Evolutionary conservation across 1,284 basidiomycete species (phyloP), one percentile per base, ranked within the genome.

Genomic region (Anthracocystis walkeri): DNA sequence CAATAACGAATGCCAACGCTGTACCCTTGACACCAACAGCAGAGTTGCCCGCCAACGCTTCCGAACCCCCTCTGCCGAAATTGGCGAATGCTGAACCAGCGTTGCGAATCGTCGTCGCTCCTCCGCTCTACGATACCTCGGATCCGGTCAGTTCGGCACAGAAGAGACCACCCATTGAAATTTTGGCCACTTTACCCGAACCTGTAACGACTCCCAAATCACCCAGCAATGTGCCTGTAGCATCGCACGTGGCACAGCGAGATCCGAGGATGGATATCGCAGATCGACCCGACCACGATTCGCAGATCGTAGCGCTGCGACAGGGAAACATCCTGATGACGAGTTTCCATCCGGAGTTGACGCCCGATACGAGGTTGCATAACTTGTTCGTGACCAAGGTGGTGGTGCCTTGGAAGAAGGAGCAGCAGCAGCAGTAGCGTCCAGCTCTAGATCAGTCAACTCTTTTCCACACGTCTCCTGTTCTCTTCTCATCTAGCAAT

Each of bases 311-410:
- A 53, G 95, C 95, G 25, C 86, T 97, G 18, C 89, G 91, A 12
- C 93, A 97, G 84, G 94, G 94, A 20, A 88, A 88, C 42, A 91
- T 95, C 82, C 87, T 98, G 56, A 89, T 95, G 31, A 96, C 95
- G 2, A 93, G 91, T 2, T 98, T 98, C 87, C 96, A 98, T 83
- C 96, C 96, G 0, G 96, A 98, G 86, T 87, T 98, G 48, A 96
- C 93, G 18, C 88, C 89, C 41, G 96, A 99, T 84, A 87, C 89
- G 62, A 90, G 96, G 38, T 92, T 97, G 81, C 95, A 97, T 84
- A 91, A 95, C 74, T 94, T 92, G 82, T 95, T 94, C 79, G 87
- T 94, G 35, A 63, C 64, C 29, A 72, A 68, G 25, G 58, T 77
- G 14, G 75, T 73, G 7, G 45, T 38, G 11, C 72, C 72, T 16